A percentile compares a stretch with the other conserved stretches of the same genome.
phyloP scores from a whole-genome alignment of 441 rosid species.

The Gossypium aridum region DNA sequence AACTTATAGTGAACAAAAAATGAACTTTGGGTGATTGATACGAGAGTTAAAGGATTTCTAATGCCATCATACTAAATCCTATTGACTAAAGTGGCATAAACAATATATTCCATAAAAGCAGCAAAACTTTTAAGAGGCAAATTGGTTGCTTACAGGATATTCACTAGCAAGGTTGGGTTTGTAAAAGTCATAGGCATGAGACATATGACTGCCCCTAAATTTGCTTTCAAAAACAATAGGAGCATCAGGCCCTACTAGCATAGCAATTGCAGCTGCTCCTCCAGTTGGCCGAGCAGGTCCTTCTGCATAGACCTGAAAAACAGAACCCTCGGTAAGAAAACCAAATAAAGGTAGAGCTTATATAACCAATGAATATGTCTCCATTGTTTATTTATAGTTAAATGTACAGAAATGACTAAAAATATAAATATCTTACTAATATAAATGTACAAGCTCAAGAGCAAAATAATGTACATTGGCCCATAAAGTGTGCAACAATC shows the following conservation, averaged over 20 bases:
- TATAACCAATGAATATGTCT: not conserved
- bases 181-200: slow-evolving; percentile 97
- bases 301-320: slow-evolving; percentile 92
- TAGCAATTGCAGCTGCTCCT: slow-evolving; percentile 96
- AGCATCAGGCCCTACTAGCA: slow-evolving; percentile 90
- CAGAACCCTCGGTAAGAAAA: slow-evolving; percentile 12
- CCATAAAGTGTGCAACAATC: not conserved
- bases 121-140: slow-evolving; percentile 11
- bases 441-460: not conserved
- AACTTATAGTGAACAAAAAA: not conserved
- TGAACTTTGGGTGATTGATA: not conserved
- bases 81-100: not conserved
- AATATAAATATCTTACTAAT: not conserved
- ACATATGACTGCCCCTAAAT: slow-evolving; percentile 87
- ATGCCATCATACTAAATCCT: not conserved
- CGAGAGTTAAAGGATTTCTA: not conserved
- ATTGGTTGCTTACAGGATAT: slow-evolving; percentile 62
- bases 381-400: not conserved
- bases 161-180: slow-evolving; percentile 98
- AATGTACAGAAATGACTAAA: not conserved
- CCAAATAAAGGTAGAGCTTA: not conserved
- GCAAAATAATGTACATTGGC: not conserved
- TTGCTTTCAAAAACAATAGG: slow-evolving; percentile 93
- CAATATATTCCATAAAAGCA: not conserved
- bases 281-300: slow-evolving; percentile 99